A percentile compares a stretch with the other conserved stretches of the same genome.
Conservation (phyloP, 2,329 filamentous ascomycete genomes). For the Fusarium pseudocircinatum region DNA sequence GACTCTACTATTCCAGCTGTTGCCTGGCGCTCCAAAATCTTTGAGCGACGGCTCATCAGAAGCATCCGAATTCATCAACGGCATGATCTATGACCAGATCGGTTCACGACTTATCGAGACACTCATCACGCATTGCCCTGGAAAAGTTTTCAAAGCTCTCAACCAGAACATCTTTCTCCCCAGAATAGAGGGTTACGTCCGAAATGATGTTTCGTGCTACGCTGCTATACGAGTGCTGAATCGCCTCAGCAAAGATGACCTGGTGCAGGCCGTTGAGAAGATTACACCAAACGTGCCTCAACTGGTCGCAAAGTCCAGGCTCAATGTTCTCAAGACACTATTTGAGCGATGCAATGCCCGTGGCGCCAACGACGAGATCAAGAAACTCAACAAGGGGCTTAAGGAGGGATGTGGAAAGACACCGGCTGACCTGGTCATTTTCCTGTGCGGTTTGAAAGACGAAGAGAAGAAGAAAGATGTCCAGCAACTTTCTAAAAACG, state of each 20-base stretch:
- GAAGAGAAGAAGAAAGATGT: slow-evolving; percentile 50
- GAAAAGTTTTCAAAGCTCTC: slow-evolving; percentile 89
- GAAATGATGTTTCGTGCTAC: slow-evolving; percentile 91
- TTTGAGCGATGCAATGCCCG: slow-evolving; percentile 85
- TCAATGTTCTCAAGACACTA: slow-evolving; percentile 81
- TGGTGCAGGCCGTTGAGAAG: slow-evolving; percentile 75
- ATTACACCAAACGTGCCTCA: slow-evolving; percentile 78
- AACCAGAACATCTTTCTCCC: slow-evolving; percentile 83
- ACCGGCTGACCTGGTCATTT: slow-evolving; percentile 59
- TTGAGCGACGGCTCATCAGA: slow-evolving; percentile 78
- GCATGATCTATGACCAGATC: slow-evolving; percentile 87
- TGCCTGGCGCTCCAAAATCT: slow-evolving; percentile 78
- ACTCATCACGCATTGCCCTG: slow-evolving; percentile 81
- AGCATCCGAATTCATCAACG: slow-evolving; percentile 80
- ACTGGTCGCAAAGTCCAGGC: slow-evolving; percentile 78
- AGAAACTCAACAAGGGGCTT: slow-evolving; percentile 58
- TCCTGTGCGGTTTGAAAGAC: slow-evolving; percentile 58
- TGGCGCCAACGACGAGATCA: slow-evolving; percentile 63
- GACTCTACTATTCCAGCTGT: slow-evolving; percentile 77
- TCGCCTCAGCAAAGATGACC: slow-evolving; percentile 85
- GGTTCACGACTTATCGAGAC: slow-evolving; percentile 91
- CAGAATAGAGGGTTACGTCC: slow-evolving; percentile 80
- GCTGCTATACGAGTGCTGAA: slow-evolving; percentile 85
- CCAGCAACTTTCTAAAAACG: slow-evolving; percentile 64
- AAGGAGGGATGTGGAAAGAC: slow-evolving; percentile 59